A percentile compares a stretch with the other conserved stretches of the same genome.
These are phyloP conservation scores for Phytopythium litorale DNA, from an alignment of 352 stramenopile species.

Conservation along the genomic window DNA sequence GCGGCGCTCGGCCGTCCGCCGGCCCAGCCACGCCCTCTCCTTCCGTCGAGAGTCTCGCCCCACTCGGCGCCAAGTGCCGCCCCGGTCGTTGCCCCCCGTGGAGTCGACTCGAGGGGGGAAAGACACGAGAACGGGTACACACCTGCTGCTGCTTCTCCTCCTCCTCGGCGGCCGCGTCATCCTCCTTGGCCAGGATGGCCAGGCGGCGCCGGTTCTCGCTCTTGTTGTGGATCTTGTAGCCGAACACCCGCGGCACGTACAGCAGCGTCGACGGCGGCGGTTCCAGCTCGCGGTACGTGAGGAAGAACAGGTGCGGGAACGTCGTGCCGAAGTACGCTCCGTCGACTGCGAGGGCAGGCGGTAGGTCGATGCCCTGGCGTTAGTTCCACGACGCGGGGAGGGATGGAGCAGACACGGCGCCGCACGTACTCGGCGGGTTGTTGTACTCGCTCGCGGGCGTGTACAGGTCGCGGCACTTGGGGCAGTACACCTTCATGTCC, in stretches of 20 bases:
- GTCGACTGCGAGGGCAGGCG: constrained; percentile 63
- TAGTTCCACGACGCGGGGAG: neutral
- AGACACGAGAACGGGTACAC: constrained; percentile 25
- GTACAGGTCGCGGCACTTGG: constrained; percentile 87
- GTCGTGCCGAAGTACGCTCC: constrained; percentile 98
- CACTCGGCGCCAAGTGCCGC: constrained; percentile 17
- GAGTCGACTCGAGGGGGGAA: constrained; percentile 1
- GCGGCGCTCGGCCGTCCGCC: neutral
- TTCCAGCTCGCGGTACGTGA: constrained; percentile 95
- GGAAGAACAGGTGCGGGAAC: constrained; percentile 98
- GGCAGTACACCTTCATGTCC: constrained; percentile 90
- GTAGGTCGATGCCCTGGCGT: neutral
- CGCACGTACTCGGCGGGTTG: constrained; percentile 72
- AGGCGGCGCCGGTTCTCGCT: constrained; percentile 78
- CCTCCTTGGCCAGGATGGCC: constrained; percentile 73
- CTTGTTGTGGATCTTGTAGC: constrained; percentile 92
- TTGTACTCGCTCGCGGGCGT: constrained; percentile 83
- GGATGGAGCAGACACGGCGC: neutral
- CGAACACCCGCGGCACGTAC: constrained; percentile 90
- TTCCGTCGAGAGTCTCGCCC: constrained; percentile 3
- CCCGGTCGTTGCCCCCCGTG: constrained; percentile 2
- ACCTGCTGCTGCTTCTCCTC: constrained; percentile 54
- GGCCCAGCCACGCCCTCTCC: neutral
- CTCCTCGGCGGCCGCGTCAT: constrained; percentile 40
- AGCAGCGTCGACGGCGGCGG: constrained; percentile 77